These are phyloP conservation scores for Cerrena zonata DNA, from an alignment of 1,284 basidiomycete genomes.

Conservation along the genomic window DNA sequence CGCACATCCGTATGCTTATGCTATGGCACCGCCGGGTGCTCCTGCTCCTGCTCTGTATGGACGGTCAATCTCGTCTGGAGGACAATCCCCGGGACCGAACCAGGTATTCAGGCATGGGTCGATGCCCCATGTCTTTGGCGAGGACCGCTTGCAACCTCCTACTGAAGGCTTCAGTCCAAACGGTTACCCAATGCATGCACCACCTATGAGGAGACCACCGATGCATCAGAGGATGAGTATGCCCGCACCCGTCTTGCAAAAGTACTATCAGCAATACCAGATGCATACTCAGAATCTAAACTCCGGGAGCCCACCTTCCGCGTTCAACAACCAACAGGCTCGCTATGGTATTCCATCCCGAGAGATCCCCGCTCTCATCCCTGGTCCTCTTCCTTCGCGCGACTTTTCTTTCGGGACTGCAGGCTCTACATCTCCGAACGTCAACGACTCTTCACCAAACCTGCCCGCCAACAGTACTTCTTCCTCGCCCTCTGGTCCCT, in stretches of 20 bases:
- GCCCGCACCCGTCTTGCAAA: conserved; percentile 10
- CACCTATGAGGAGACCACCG: conserved; percentile 11
- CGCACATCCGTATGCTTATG: conserved; percentile 55
- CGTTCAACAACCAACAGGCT: not conserved
- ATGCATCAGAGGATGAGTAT: conserved; percentile 15
- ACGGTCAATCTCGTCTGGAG: conserved; percentile 17
- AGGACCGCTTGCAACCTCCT: not conserved
- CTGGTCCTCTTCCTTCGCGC: conserved; percentile 65
- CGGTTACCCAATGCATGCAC: conserved; percentile 1
- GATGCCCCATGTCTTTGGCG: conserved; percentile 11
- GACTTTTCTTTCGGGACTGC: conserved; percentile 61
- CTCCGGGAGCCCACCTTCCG: not conserved
- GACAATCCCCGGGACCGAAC: conserved; percentile 17
- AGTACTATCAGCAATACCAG: not conserved
- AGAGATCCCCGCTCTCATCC: conserved; percentile 46
- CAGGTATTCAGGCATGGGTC: conserved; percentile 8
- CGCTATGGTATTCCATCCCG: conserved; percentile 26
- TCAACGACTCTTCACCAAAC: conserved; percentile 13
- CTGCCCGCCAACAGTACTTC: not conserved
- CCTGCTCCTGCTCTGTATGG: conserved; percentile 35
- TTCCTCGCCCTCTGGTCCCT: not conserved
- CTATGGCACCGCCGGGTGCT: conserved; percentile 53
- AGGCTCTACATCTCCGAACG: conserved; percentile 36
- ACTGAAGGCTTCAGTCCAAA: not conserved
- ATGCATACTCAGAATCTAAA: conserved; percentile 15